These are phyloP conservation scores for Amylostereum areolatum DNA, from an alignment of 1,284 basidiomycete species.

Conservation along the genomic window DNA sequence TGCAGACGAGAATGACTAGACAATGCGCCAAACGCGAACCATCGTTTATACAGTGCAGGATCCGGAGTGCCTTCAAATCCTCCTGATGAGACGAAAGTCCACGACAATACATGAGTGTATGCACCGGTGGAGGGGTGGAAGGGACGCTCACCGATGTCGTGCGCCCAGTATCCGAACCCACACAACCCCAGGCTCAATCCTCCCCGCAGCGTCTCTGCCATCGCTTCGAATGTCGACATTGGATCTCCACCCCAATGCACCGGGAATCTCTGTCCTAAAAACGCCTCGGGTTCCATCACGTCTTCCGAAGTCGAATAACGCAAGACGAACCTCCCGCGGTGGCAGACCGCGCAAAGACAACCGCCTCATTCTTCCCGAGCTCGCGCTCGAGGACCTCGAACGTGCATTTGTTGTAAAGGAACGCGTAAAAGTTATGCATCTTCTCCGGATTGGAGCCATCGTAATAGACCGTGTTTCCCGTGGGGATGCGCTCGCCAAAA, in stretches of 20 bases:
- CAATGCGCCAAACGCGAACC: constrained; percentile 71
- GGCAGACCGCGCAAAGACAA: constrained; percentile 64
- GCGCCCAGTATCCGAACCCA: constrained; percentile 67
- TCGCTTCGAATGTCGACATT: constrained; percentile 72
- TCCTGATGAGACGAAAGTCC: not conserved
- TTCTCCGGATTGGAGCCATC: constrained; percentile 67
- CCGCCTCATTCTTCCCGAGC: constrained; percentile 60
- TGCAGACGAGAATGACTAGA: constrained; percentile 71
- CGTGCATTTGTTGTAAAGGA: constrained; percentile 68
- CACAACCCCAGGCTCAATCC: constrained; percentile 60
- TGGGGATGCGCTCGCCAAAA: constrained; percentile 66
- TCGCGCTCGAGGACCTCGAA: constrained; percentile 54
- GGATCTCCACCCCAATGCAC: constrained; percentile 76
- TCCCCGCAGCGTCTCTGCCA: constrained; percentile 70
- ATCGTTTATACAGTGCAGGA: constrained; percentile 66
- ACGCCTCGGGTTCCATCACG: constrained; percentile 9
- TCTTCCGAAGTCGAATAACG: constrained; percentile 4
- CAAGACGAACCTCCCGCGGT: constrained; percentile 59
- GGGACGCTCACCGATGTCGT: constrained; percentile 55
- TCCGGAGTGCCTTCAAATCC: constrained; percentile 72
- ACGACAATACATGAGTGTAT: not conserved
- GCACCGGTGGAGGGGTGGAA: not conserved
- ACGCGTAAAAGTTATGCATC: constrained; percentile 63
- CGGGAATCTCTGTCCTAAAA: constrained; percentile 15
- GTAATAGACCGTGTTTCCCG: constrained; percentile 53